Evolutionary conservation across 345 rosid species (phyloP).

Genomic region (Hirschfeldia incana): DNA sequence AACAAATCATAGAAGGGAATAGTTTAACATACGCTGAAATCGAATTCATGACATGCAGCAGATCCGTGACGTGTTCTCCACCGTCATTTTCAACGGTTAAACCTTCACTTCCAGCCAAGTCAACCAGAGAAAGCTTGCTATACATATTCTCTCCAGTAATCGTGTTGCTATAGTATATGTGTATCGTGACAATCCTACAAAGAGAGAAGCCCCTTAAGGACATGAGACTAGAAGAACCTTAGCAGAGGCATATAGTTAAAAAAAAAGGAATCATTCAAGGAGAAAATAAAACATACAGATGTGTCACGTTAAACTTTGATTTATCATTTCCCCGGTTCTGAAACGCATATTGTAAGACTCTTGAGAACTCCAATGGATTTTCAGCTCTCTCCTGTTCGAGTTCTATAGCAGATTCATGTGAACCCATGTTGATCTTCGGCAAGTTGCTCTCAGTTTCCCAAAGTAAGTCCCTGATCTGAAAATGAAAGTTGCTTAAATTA

Average conservation of each 20-base stretch:
- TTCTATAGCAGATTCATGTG: slow-evolving; percentile 54
- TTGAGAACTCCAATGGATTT: slow-evolving; percentile 78
- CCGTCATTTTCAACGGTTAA: slow-evolving; percentile 68
- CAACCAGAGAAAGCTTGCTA: slow-evolving; percentile 95
- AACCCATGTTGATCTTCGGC: slow-evolving; percentile 61
- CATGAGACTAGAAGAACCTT: slow-evolving; percentile 23
- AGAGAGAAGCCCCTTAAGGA: slow-evolving; percentile 35
- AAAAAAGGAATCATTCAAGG: slow-evolving; percentile 6
- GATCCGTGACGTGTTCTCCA: slow-evolving; percentile 86
- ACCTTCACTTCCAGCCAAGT: slow-evolving; percentile 95
- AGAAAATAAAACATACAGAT: slow-evolving; percentile 65
- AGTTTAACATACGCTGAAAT: slow-evolving; percentile 77
- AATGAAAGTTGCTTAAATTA: slow-evolving; percentile 35
- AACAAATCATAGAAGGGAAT: slow-evolving; percentile 4
- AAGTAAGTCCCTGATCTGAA: slow-evolving; percentile 77
- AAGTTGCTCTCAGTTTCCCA: slow-evolving; percentile 51
- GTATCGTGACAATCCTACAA: slow-evolving; percentile 76
- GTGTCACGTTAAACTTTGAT: slow-evolving; percentile 71
- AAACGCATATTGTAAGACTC: slow-evolving; percentile 67
- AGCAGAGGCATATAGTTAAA: not conserved
- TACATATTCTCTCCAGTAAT: slow-evolving; percentile 77
- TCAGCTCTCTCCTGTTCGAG: slow-evolving; percentile 70
- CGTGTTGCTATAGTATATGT: slow-evolving; percentile 73
- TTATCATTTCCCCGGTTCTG: slow-evolving; percentile 62
- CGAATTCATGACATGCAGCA: slow-evolving; percentile 92